Evolutionary conservation across 2,329 filamentous ascomycete species (phyloP), one percentile per base, ranked within the genome.

Genomic region (Aspergillus neoniger): DNA sequence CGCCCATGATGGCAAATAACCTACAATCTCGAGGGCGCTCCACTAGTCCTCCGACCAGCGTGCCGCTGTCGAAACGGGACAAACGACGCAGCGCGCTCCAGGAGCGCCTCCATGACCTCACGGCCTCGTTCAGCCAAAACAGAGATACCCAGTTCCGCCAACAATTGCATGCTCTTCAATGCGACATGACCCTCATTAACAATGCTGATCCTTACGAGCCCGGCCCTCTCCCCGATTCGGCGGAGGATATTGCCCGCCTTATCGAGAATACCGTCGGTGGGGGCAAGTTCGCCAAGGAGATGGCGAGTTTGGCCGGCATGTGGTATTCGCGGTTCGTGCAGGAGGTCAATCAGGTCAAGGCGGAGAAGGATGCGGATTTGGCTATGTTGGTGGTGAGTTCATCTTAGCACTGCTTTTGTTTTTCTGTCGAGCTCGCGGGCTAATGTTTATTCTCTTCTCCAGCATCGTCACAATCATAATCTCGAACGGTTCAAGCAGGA

Each of bases 91-190:
- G 91, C 70, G 87, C 89, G 70, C 86, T 97, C 63, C 86, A 88
- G 67, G 92, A 96, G 63, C 89, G 90, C 65, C 85, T 96, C 6
- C 84, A 86, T 43, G 85, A 88, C 58, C 87, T 97, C 77, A 88
- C 89, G 57, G 86, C 89, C 57, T 88, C 88, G 66, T 94, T 96
- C 77, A 86, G 87, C 65, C 86, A 89, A 64, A 92, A 96, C 72
- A 86, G 91, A 65, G 92, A 96, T 75, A 82, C 85, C 64, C 88
- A 92, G 69, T 98, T 96, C 76, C 88, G 93, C 63, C 91, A 95
- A 66, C 92, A 97, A 77, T 85, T 97, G 2, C 89, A 95, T 70
- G 91, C 91, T 67, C 87, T 97, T n/a, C 93, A 97, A 78, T 88
- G 91, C 65, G 93, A 96, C 76, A 92, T 93, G 78, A 91, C 86